Evolutionary conservation across 2,329 filamentous ascomycete genomes (phyloP).

Genomic region (Thelonectria rubi): DNA sequence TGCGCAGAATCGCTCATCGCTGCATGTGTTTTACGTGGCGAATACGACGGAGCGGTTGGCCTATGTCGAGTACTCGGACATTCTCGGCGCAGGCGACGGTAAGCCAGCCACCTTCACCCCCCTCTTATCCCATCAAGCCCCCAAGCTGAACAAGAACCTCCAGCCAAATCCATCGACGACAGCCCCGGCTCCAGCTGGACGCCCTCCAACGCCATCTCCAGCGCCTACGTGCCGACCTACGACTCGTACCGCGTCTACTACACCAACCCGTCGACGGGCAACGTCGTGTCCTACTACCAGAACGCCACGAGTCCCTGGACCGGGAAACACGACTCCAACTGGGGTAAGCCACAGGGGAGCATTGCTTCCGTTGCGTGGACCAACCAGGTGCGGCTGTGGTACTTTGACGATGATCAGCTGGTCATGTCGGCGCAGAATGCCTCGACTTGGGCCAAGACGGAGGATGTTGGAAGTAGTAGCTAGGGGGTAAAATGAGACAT

Average conservation of each 20-base stretch:
- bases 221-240: conserved; percentile 21
- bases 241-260: conserved; percentile 31
- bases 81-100: conserved; percentile 9
- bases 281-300: conserved; percentile 27
- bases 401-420: conserved; percentile 27
- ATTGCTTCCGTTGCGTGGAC: conserved; percentile 30
- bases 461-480: conserved; percentile 1
- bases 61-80: conserved; percentile 23
- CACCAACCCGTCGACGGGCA: conserved; percentile 23
- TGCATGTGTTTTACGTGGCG: conserved; percentile 30
- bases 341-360: conserved; percentile 28
- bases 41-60: conserved; percentile 20
- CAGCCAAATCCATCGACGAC: conserved; percentile 22
- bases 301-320: conserved; percentile 9
- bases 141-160: not conserved
- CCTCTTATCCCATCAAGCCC: not conserved
- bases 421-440: conserved; percentile 23
- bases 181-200: conserved; percentile 26
- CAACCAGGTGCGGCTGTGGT: conserved; percentile 29
- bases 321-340: conserved; percentile 8
- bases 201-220: conserved; percentile 20
- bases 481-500: not conserved
- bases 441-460: conserved; percentile 16
- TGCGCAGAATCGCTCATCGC: conserved; percentile 15
- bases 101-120: not conserved